Percentiles rank a stretch among this genome's conserved stretches.
These are phyloP conservation scores for Candida jianshihensis DNA, from an alignment of 805 yeast genomes.

Conservation along the genomic window DNA sequence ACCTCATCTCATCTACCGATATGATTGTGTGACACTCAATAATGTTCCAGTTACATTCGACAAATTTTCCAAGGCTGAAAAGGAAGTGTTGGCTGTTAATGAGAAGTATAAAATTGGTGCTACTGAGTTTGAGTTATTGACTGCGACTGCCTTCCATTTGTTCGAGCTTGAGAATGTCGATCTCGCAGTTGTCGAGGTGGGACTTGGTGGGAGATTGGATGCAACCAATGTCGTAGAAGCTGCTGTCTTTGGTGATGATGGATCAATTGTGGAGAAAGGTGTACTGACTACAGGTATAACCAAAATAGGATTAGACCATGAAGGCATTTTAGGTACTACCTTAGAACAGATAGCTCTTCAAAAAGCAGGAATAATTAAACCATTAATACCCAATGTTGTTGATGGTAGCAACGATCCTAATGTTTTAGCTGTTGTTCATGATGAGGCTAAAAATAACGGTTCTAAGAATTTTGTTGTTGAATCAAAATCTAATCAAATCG, in stretches of 20 bases:
- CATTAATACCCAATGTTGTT: conserved; percentile 48
- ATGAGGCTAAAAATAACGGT: conserved; percentile 27
- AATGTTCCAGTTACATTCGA: conserved; percentile 43
- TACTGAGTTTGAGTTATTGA: conserved; percentile 81
- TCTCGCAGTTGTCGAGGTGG: conserved; percentile 86
- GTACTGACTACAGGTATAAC: conserved; percentile 69
- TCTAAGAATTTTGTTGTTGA: conserved; percentile 22
- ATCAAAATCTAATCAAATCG: conserved; percentile 15
- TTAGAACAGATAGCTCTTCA: conserved; percentile 61
- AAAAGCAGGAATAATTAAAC: conserved; percentile 83
- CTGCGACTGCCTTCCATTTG: conserved; percentile 78
- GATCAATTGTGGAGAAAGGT: conserved; percentile 20
- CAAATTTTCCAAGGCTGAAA: conserved; percentile 40
- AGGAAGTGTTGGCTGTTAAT: conserved; percentile 36
- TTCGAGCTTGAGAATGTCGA: conserved; percentile 56
- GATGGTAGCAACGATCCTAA: conserved; percentile 57
- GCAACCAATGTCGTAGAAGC: conserved; percentile 71
- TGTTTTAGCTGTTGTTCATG: conserved; percentile 41
- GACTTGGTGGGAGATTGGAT: conserved; percentile 85
- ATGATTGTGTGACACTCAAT: conserved; percentile 71
- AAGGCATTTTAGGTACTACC: conserved; percentile 62
- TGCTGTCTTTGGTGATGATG: conserved; percentile 7
- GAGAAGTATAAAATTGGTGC: conserved; percentile 44
- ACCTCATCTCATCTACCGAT: conserved; percentile 70
- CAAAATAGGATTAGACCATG: conserved; percentile 84